Conservation (phyloP, 345 rosid genomes). For the Populus davidiana region DNA sequence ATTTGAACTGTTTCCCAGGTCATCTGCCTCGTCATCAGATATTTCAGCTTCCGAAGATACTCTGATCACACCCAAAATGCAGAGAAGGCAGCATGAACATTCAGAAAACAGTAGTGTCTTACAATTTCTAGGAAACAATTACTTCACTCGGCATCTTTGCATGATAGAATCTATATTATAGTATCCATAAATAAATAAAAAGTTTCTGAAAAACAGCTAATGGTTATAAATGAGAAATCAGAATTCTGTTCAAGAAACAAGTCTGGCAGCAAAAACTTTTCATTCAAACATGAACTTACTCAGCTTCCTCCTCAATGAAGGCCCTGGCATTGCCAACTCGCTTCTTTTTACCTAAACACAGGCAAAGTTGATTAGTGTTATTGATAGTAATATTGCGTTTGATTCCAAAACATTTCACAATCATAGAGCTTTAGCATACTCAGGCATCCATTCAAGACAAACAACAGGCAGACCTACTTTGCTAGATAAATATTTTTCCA, state of each 20-base stretch:
- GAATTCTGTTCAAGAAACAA: background rate
- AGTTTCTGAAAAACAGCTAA: background rate
- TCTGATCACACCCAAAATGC: conserved; percentile 31
- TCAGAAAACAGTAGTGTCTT: background rate
- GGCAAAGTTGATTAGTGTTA: conserved; percentile 16
- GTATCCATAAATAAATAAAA: background rate
- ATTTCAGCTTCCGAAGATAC: conserved; percentile 73
- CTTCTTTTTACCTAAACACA: conserved; percentile 57
- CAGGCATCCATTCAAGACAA: conserved; percentile 7
- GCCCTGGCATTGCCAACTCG: conserved; percentile 32
- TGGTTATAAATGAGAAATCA: background rate
- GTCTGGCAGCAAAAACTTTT: background rate
- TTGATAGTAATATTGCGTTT: background rate
- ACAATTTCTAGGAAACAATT: background rate
- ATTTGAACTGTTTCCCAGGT: conserved; percentile 40
- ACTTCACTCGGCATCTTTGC: background rate
- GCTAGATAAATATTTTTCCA: background rate
- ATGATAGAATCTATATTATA: background rate
- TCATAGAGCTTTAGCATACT: background rate
- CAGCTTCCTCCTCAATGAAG: conserved; percentile 84
- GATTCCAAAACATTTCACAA: background rate
- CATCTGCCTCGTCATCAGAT: conserved; percentile 63
- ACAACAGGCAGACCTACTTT: background rate
- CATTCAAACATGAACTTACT: conserved; percentile 47
- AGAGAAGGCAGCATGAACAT: conserved; percentile 8